Percentiles rank a stretch among this genome's conserved stretches.
phyloP scores from a whole-genome alignment of 345 rosid genomes.

The Balakata baccata region DNA sequence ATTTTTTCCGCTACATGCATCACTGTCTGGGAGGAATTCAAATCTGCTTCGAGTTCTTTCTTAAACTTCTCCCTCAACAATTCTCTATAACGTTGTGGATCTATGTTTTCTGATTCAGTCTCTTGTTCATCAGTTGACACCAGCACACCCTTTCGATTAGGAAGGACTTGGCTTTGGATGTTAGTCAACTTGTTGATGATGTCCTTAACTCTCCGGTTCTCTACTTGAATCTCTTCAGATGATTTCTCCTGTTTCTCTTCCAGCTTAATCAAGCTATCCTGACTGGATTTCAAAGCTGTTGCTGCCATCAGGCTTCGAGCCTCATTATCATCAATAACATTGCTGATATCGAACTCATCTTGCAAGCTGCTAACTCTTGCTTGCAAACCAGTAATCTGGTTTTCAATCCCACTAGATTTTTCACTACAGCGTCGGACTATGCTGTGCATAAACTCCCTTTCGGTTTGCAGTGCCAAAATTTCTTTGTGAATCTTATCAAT shows the following conservation, averaged over 20 bases:
- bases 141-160: too few species aligned
- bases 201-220: slow-evolving; percentile 46
- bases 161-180: too few species aligned
- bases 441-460: slow-evolving; percentile 67
- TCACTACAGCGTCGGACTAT: slow-evolving; percentile 44
- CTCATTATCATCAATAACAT: slow-evolving; percentile 59
- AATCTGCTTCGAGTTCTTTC: slow-evolving; percentile 32
- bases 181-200: slow-evolving; percentile 13
- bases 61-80: slow-evolving; percentile 26
- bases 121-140: too few species aligned
- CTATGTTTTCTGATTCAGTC: too few species aligned
- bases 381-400: slow-evolving; percentile 56
- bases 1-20: slow-evolving; percentile 60
- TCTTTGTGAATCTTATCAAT: slow-evolving; percentile 66
- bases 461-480: slow-evolving; percentile 64
- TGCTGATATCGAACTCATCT: slow-evolving; percentile 68
- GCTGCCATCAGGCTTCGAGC: slow-evolving; percentile 72
- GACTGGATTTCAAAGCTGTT: slow-evolving; percentile 67
- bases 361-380: slow-evolving; percentile 52
- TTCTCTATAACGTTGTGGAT: too few species aligned
- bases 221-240: slow-evolving; percentile 45
- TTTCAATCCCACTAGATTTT: slow-evolving; percentile 60
- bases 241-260: slow-evolving; percentile 35
- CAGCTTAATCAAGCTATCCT: slow-evolving; percentile 53
- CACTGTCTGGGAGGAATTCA: slow-evolving; percentile 36